Conservation (phyloP, 257 asterid genomes). For the Primulina huaijiensis region DNA sequence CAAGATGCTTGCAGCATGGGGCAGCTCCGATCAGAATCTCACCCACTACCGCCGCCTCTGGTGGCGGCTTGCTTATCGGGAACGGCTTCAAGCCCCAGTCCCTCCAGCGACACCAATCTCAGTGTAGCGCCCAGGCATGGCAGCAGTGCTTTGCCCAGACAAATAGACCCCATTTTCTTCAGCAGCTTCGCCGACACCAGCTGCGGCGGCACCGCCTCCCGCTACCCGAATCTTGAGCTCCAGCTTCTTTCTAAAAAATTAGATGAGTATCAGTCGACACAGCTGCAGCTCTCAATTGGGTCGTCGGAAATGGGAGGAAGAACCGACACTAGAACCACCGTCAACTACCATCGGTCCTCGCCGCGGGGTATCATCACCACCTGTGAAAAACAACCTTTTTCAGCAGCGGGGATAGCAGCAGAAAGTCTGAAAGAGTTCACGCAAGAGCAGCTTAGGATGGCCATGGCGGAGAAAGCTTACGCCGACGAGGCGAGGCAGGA, state of each 20-base stretch:
- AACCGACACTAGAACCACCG: not conserved
- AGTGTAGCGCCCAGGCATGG: slow-evolving; percentile 33
- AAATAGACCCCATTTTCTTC: slow-evolving; percentile 14
- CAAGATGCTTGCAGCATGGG: slow-evolving; percentile 62
- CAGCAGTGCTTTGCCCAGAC: slow-evolving; percentile 16
- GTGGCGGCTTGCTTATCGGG: slow-evolving; percentile 36
- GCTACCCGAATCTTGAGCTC: slow-evolving; percentile 41
- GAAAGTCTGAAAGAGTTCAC: slow-evolving; percentile 31
- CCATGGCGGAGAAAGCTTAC: slow-evolving; percentile 58
- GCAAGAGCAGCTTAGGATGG: slow-evolving; percentile 42
- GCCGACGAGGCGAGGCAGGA: slow-evolving; percentile 63
- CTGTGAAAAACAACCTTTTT: not conserved
- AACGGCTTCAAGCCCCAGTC: slow-evolving; percentile 60
- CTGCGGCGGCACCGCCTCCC: not conserved
- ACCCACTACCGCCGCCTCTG: slow-evolving; percentile 29
- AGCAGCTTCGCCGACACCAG: not conserved
- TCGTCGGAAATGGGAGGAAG: slow-evolving; percentile 34
- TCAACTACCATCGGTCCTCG: slow-evolving; percentile 11
- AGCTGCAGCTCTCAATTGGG: slow-evolving; percentile 53
- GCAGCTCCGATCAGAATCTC: slow-evolving; percentile 41
- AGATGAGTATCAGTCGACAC: slow-evolving; percentile 34
- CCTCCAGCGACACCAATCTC: slow-evolving; percentile 45
- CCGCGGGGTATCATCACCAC: slow-evolving; percentile 24
- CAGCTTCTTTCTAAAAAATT: slow-evolving; percentile 46
- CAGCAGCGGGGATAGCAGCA: not conserved